phyloP scores from a whole-genome alignment of 1,284 basidiomycete genomes.

The Porphyrellus sp. region DNA sequence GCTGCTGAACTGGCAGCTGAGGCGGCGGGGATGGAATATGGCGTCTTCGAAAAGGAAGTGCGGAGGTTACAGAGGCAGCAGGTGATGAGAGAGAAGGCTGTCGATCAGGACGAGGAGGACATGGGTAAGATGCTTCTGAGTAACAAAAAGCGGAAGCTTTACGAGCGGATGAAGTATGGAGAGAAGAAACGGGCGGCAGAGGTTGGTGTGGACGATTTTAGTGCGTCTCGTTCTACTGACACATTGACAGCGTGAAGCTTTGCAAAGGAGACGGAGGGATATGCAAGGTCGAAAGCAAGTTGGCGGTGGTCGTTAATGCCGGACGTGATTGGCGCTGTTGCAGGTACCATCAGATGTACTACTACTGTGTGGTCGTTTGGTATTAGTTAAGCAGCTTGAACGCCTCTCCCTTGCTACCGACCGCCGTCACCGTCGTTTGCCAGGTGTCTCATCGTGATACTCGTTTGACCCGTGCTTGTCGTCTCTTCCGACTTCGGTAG shows the following conservation, averaged over 20 bases:
- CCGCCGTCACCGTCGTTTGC: background rate
- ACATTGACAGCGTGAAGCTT: constrained; percentile 48
- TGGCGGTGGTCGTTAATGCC: background rate
- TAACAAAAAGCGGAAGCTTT: constrained; percentile 94
- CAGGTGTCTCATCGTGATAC: background rate
- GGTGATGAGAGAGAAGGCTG: constrained; percentile 33
- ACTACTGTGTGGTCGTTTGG: background rate
- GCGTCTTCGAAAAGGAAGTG: constrained; percentile 79
- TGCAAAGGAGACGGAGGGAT: constrained; percentile 58
- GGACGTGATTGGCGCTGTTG: background rate
- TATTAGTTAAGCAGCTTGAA: constrained; percentile 22
- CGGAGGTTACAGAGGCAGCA: constrained; percentile 63
- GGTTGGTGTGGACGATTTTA: constrained; percentile 48
- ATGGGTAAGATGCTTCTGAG: constrained; percentile 99
- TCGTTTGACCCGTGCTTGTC: constrained; percentile 9
- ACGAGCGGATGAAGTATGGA: constrained; percentile 92
- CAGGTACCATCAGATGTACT: background rate
- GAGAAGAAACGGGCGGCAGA: constrained; percentile 79
- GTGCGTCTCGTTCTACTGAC: constrained; percentile 9
- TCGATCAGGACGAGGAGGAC: constrained; percentile 64
- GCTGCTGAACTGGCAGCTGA: constrained; percentile 94
- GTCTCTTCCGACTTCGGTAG: background rate
- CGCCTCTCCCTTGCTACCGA: background rate
- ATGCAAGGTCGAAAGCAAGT: constrained; percentile 44
- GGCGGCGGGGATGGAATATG: constrained; percentile 82